Base-by-base conservation (phyloP, 768 basidiomycete species). In the Cyclocybe cylindracea region DNA sequence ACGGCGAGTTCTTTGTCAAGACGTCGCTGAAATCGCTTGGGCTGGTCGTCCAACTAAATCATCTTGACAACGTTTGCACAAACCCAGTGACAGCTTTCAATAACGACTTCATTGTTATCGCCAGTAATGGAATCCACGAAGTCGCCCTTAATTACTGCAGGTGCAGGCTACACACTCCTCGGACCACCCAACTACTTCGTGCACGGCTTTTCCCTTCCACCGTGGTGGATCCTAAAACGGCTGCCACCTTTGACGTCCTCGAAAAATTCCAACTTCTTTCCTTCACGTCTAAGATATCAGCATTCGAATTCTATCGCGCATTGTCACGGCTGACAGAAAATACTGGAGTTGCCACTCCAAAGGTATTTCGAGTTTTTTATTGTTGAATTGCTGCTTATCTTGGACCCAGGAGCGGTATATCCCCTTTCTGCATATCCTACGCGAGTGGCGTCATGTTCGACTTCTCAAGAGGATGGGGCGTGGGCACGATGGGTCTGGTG, bases 151-250 rank as follows among this genome's bases (percentile, higher is more conserved):
- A n/a, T n/a, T n/a, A n/a, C n/a, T n/a, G n/a, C n/a, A n/a, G n/a
- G n/a, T n/a, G n/a, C n/a, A n/a, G n/a, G n/a, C n/a, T n/a, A n/a
- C n/a, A n/a, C n/a, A n/a, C n/a, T n/a, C n/a, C n/a, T n/a, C n/a
- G n/a, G n/a, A 16, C 40, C 5, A 43, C 55, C 3, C 70, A 71
- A 54, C 54, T 71, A 2, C 56, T 69, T 13, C 61, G 56, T 5
- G 41, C 37, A 36, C 42, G 59, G 19, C 59, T 55, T 42, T 70
- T 59, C 39, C 72, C 71, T 2, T 66, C 69, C 0, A 73, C 64
- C 2, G 39, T 51, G 1, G n/a, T 48, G 0, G n/a, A 57, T 1
- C 71, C 71, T 6, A 44, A 53, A 11, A 67, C 66, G 2, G 53
- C 54, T 2, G 55, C 53, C 4, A 68, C 67, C 2, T 58, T 64